phyloP scores from a whole-genome alignment of 2,329 filamentous ascomycete species.

The Alternaria longipes region DNA sequence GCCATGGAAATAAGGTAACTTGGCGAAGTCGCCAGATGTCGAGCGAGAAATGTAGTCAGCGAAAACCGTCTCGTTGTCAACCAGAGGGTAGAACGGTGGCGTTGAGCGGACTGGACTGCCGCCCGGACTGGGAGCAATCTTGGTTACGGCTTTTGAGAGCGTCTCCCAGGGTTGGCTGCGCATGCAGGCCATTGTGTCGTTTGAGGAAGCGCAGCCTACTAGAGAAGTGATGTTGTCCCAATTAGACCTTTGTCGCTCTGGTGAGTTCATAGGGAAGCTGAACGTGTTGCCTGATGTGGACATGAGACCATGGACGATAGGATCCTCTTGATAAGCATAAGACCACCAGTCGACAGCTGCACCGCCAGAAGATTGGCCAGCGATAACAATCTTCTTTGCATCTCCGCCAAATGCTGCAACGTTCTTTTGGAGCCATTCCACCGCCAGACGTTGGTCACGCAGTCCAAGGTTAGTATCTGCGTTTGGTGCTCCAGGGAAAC shows the following conservation, averaged over 20 bases:
- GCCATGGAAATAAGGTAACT: constrained; percentile 28
- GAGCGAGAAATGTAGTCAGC: constrained; percentile 29
- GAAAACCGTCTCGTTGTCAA: constrained; percentile 33
- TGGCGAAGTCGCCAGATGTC: constrained; percentile 21
- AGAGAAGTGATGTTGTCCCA: constrained; percentile 27
- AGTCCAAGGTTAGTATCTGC: constrained; percentile 59
- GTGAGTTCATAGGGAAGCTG: constrained; percentile 29
- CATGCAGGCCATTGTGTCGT: constrained; percentile 31
- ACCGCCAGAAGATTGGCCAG: constrained; percentile 60
- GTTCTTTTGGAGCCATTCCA: constrained; percentile 63
- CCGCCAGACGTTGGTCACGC: constrained; percentile 62
- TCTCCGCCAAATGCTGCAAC: constrained; percentile 63
- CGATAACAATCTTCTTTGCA: constrained; percentile 53
- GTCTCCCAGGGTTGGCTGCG: constrained; percentile 18
- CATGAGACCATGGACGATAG: constrained; percentile 59
- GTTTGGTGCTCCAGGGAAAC: constrained; percentile 44
- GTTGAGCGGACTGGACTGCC: constrained; percentile 29
- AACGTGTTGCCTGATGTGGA: constrained; percentile 42
- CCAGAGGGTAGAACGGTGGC: constrained; percentile 26
- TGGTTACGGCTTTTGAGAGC: constrained; percentile 20
- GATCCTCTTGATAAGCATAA: constrained; percentile 57
- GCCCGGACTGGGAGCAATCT: constrained; percentile 26
- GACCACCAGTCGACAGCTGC: constrained; percentile 43
- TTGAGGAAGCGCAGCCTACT: constrained; percentile 23
- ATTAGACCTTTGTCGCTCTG: constrained; percentile 22